A percentile compares a stretch with the other conserved stretches of the same genome.
These are phyloP conservation scores for Candida fluviatilis DNA, from an alignment of 805 yeast genomes.

Conservation along the genomic window DNA sequence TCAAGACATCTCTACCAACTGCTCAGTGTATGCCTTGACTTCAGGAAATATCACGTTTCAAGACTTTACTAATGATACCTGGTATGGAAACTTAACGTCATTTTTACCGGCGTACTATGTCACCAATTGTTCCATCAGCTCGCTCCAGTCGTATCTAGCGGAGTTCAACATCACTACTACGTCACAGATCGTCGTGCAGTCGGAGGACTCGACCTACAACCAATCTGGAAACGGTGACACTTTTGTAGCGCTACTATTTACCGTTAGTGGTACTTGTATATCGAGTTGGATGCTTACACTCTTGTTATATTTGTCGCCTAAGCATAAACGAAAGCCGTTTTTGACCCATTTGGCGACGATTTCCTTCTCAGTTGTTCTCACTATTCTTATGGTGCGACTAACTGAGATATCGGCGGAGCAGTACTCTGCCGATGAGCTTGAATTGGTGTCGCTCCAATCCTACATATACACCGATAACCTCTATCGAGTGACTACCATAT, in stretches of 20 bases:
- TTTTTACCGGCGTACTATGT: constrained; percentile 41
- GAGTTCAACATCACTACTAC: constrained; percentile 1
- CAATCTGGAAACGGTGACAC: constrained; percentile 35
- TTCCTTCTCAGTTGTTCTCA: constrained; percentile 49
- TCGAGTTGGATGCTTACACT: constrained; percentile 70
- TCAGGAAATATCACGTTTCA: constrained; percentile 25
- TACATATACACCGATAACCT: constrained; percentile 32
- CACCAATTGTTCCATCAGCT: constrained; percentile 40
- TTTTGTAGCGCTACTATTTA: constrained; percentile 45
- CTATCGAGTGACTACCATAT: constrained; percentile 34
- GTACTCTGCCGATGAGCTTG: constrained; percentile 50
- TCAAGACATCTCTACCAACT: constrained; percentile 21
- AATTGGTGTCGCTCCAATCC: constrained; percentile 38
- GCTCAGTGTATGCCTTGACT: constrained; percentile 36
- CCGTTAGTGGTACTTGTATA: constrained; percentile 51
- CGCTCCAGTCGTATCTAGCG: constrained; percentile 16
- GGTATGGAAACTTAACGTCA: constrained; percentile 10
- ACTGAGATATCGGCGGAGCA: constrained; percentile 47
- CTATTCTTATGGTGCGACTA: constrained; percentile 46
- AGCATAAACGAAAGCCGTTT: constrained; percentile 50
- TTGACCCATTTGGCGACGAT: constrained; percentile 56
- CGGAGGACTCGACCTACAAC: constrained; percentile 19
- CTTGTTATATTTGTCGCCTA: constrained; percentile 48
- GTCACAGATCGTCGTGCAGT: constrained; percentile 1
- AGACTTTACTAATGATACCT: constrained; percentile 13